Base-by-base conservation (phyloP, 2,329 filamentous ascomycete species). In the Colletotrichum sp. region DNA sequence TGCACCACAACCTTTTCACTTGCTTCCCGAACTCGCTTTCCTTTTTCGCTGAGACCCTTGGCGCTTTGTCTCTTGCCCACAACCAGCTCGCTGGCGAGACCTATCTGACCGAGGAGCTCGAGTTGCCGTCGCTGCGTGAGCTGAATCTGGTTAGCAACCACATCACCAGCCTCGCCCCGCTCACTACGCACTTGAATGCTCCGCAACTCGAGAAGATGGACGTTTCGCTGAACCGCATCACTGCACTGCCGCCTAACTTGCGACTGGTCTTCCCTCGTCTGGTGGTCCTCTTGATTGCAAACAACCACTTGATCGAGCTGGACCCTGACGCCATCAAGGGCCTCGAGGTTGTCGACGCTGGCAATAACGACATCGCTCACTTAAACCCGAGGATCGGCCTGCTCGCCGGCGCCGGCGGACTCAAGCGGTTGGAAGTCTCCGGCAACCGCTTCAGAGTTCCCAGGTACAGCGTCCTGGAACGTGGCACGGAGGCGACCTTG, bases 401-500 rank as follows among this genome's bases (percentile, higher is more conserved):
- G 15, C 87, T 98, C 0, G 93, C 93, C 28, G 93, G 93, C 3
- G 88, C 83, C 6, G 88, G 88, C 3, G 86, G 92, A 80, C 77
- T 92, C 85, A 86, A 94, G 88, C 84, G 90, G 70, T 86, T 98
- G 12, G 94, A 98, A 64, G 94, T 98, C 6, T 91, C 91, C 32
- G 96, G 96, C 0, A 99, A 99, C 82, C 90, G 93, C 36, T 99
- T 99, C 85, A 90, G 95, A 36, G 95, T 98, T 36, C 96, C 96
- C 1, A 92, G 94, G 72, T 96, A 94, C 87, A 94, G 94, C 77
- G 90, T 98, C 8, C 86, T 99, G 64, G 94, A 96, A 76, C 94
- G 95, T 77, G 96, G 96, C 1, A 98, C 96, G 0, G 95, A 98
- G 80, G 94, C 95, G 4, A 93, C 95, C 1, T 86, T 98, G 78